A percentile compares a stretch with the other conserved stretches of the same genome.
Conservation (phyloP, 352 stramenopile species). For the Phytopythium ostracodes region DNA sequence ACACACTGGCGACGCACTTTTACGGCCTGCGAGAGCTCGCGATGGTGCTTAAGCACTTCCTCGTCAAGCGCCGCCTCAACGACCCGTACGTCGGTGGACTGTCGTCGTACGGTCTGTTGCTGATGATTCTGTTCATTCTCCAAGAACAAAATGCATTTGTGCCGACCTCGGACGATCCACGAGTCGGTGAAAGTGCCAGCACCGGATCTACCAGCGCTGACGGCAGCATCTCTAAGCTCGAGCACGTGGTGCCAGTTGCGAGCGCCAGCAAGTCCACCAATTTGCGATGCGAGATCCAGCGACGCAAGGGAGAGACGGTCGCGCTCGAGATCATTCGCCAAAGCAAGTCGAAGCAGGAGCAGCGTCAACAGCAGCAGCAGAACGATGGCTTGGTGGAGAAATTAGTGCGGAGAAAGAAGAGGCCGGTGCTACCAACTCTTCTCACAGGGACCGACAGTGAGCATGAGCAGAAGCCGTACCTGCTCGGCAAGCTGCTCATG, state of each 20-base stretch:
- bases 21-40: slow-evolving; percentile 80
- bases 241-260: neutral
- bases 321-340: slow-evolving; percentile 53
- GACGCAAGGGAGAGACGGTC: slow-evolving; percentile 39
- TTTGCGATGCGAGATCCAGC: slow-evolving; percentile 14
- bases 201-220: neutral
- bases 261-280: neutral
- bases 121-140: slow-evolving; percentile 75
- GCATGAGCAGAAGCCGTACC: slow-evolving; percentile 38
- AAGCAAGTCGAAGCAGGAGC: slow-evolving; percentile 31
- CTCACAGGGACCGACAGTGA: slow-evolving; percentile 23
- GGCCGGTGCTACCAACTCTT: slow-evolving; percentile 34
- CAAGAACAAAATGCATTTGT: slow-evolving; percentile 57
- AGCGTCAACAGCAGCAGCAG: slow-evolving; percentile 11
- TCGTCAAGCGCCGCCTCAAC: slow-evolving; percentile 84
- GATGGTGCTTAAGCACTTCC: slow-evolving; percentile 88
- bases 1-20: slow-evolving; percentile 57
- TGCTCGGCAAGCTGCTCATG: slow-evolving; percentile 82
- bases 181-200: neutral
- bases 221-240: neutral
- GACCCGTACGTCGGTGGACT: slow-evolving; percentile 89
- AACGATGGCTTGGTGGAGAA: slow-evolving; percentile 8
- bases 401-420: slow-evolving; percentile 3
- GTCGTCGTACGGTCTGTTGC: slow-evolving; percentile 83
- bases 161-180: slow-evolving; percentile 11